phyloP scores from a whole-genome alignment of 108 stramenopile species.

The Seminavis robusta region DNA sequence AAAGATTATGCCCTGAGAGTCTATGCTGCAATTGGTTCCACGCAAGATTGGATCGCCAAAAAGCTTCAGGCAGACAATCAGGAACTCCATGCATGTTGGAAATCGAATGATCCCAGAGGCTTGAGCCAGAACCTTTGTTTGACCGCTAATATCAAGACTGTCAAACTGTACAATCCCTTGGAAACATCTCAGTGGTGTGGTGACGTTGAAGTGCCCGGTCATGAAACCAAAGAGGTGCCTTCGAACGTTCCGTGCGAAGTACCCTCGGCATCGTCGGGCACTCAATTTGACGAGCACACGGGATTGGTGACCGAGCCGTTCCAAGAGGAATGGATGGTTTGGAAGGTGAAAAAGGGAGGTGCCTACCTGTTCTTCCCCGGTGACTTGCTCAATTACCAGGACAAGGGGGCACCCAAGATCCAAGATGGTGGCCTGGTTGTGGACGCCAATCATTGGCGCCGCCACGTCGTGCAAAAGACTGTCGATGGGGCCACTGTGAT shows the following conservation, averaged over 20 bases:
- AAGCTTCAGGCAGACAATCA: not conserved
- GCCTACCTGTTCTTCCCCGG: constrained; percentile 66
- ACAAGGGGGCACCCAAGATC: constrained; percentile 11
- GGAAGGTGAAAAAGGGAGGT: constrained; percentile 55
- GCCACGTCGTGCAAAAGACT: constrained; percentile 39
- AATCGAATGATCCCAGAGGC: constrained; percentile 32
- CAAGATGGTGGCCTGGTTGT: constrained; percentile 38
- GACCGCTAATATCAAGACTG: not conserved
- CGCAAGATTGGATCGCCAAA: constrained; percentile 34
- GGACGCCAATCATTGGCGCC: constrained; percentile 40
- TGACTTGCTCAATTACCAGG: constrained; percentile 10
- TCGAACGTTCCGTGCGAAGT: constrained; percentile 44
- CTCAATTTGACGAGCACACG: constrained; percentile 38
- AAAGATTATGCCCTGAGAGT: constrained; percentile 55
- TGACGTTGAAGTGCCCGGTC: constrained; percentile 24
- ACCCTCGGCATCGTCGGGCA: constrained; percentile 10
- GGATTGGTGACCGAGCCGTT: constrained; percentile 51
- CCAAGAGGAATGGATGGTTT: constrained; percentile 58
- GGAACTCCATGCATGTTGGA: constrained; percentile 31
- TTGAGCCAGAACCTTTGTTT: constrained; percentile 35
- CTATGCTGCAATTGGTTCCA: constrained; percentile 24
- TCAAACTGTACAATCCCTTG: constrained; percentile 51
- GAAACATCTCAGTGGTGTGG: constrained; percentile 40
- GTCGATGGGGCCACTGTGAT: constrained; percentile 20
- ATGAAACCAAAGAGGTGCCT: not conserved